phyloP scores from a whole-genome alignment of 352 stramenopile genomes.

The Globisporangium rhizosaccharum region DNA sequence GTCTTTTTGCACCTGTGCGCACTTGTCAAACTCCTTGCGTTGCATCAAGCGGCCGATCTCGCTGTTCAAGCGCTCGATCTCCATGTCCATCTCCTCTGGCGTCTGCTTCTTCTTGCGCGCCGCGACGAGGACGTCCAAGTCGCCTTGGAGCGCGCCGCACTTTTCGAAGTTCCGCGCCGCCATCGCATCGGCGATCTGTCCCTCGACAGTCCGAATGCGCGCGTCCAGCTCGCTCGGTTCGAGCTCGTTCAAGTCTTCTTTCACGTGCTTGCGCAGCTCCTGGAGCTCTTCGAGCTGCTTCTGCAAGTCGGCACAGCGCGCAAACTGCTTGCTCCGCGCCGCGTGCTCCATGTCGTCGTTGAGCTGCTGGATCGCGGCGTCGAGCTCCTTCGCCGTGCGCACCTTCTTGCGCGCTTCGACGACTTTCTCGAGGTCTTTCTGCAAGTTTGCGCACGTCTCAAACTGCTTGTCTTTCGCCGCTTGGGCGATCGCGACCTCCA shows the following conservation, averaged over 20 bases:
- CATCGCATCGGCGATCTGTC: conserved; percentile 70
- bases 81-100: conserved; percentile 70
- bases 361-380: conserved; percentile 68
- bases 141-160: conserved; percentile 61
- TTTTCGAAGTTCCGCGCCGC: conserved; percentile 73
- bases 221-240: conserved; percentile 79
- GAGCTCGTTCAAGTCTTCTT: conserved; percentile 85
- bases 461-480: conserved; percentile 82
- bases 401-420: conserved; percentile 80
- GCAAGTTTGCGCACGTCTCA: conserved; percentile 73
- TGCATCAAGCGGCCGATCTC: conserved; percentile 68
- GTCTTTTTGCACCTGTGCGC: conserved; percentile 75
- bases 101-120: conserved; percentile 86
- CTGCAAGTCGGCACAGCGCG: conserved; percentile 70
- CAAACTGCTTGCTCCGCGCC: conserved; percentile 77
- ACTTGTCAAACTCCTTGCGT: conserved; percentile 85
- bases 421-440: conserved; percentile 79
- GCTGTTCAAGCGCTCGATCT: conserved; percentile 68
- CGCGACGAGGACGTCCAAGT: conserved; percentile 60
- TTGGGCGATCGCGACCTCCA: conserved; percentile 75
- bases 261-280: conserved; percentile 64
- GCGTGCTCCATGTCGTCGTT: conserved; percentile 76
- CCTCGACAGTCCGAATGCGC: conserved; percentile 64
- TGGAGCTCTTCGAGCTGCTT: conserved; percentile 77
- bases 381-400: conserved; percentile 84